These are phyloP conservation scores for Pelargonium citronellum DNA, from an alignment of 441 rosid species.

Conservation along the genomic window DNA sequence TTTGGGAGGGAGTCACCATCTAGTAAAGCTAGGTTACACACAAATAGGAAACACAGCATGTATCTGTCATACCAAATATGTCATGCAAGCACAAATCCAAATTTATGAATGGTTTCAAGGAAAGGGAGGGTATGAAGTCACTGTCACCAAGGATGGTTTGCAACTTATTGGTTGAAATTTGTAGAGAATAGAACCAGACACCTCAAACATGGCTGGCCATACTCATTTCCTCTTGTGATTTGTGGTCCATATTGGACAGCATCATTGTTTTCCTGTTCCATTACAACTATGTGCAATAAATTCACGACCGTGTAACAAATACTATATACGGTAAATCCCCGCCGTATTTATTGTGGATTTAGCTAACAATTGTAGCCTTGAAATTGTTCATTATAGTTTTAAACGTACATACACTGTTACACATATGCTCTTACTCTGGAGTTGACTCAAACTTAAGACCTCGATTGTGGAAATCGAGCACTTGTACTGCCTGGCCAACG, in stretches of 20 bases:
- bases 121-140: slow-evolving; percentile 3
- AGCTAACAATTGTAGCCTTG: no score
- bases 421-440: no score
- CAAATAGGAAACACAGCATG: slow-evolving; percentile 1
- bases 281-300: neutral
- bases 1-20: slow-evolving; percentile 4
- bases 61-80: neutral
- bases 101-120: slow-evolving; percentile 3
- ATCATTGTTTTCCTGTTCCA: slow-evolving; percentile 3
- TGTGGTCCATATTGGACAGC: slow-evolving; percentile 6
- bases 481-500: no score
- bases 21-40: neutral
- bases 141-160: neutral
- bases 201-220: neutral
- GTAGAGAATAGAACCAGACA: neutral
- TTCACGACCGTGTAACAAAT: no score
- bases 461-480: no score
- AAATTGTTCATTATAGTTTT: no score
- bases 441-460: no score
- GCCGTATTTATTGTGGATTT: no score
- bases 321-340: no score
- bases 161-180: neutral
- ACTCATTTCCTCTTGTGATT: neutral
- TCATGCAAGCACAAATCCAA: neutral
- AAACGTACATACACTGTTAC: no score